Conservation (phyloP, 1,139 yeast genomes). For the Pichia sp. region DNA sequence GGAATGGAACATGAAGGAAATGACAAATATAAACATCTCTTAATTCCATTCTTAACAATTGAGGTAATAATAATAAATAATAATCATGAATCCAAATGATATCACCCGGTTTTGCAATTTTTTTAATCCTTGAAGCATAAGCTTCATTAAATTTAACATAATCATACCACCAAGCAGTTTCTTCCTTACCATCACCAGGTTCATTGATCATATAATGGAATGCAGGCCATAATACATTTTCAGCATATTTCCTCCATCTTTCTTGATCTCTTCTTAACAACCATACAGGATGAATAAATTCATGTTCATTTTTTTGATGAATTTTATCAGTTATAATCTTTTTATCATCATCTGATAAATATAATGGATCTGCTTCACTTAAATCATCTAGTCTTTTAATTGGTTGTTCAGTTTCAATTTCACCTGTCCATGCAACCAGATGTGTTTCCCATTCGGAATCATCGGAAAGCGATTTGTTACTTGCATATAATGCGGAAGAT, state of each 20-base stretch:
- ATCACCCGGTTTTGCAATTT: constrained; percentile 80
- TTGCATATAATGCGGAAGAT: constrained; percentile 75
- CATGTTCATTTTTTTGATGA: constrained; percentile 37
- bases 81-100: constrained; percentile 94
- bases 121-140: constrained; percentile 68
- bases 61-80: constrained; percentile 78
- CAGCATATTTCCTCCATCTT: constrained; percentile 86
- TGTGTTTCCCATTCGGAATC: constrained; percentile 81
- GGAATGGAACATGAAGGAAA: constrained; percentile 86
- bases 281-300: constrained; percentile 80
- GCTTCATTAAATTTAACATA: constrained; percentile 88
- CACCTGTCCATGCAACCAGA: constrained; percentile 95
- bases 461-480: constrained; percentile 56
- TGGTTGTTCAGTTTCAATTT: constrained; percentile 27
- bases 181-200: constrained; percentile 62
- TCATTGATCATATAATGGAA: constrained; percentile 83
- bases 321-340: constrained; percentile 38
- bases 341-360: constrained; percentile 53
- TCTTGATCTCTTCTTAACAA: constrained; percentile 59
- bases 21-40: constrained; percentile 79
- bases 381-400: constrained; percentile 3
- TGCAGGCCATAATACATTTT: constrained; percentile 87
- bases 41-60: constrained; percentile 70
- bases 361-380: constrained; percentile 49
- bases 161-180: constrained; percentile 81